Conservation (phyloP, 2,329 filamentous ascomycete genomes). For the Pseudogymnoascus sp. region DNA sequence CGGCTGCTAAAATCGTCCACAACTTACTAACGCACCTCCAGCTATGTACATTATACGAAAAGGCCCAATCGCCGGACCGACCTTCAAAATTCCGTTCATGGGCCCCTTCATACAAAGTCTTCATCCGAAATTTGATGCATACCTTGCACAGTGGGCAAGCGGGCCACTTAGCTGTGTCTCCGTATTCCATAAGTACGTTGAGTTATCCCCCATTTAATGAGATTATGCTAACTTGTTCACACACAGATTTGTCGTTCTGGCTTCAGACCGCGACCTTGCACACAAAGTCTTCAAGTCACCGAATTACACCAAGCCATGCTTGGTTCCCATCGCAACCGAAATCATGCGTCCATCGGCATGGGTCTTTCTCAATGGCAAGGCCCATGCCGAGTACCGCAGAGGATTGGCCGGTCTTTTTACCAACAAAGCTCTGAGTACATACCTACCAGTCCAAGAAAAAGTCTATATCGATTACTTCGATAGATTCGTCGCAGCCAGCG, state of each 20-base stretch:
- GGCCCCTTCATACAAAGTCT: slow-evolving; percentile 72
- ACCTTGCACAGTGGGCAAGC: slow-evolving; percentile 70
- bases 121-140: slow-evolving; percentile 64
- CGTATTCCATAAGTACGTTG: slow-evolving; percentile 69
- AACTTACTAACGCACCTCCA: slow-evolving; percentile 25
- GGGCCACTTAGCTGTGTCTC: slow-evolving; percentile 76
- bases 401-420: slow-evolving; percentile 70
- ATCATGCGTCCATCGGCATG: slow-evolving; percentile 66
- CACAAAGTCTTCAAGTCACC: slow-evolving; percentile 80
- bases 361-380: slow-evolving; percentile 72
- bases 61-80: slow-evolving; percentile 54
- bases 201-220: background rate
- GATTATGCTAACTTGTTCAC: background rate
- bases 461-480: slow-evolving; percentile 66
- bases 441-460: slow-evolving; percentile 66
- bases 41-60: slow-evolving; percentile 56
- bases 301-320: slow-evolving; percentile 65
- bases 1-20: too few species aligned
- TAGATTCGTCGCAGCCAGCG: slow-evolving; percentile 56
- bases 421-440: slow-evolving; percentile 60
- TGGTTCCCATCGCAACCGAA: slow-evolving; percentile 69
- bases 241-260: slow-evolving; percentile 68
- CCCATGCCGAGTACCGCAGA: slow-evolving; percentile 70
- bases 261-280: slow-evolving; percentile 68
- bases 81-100: slow-evolving; percentile 60